Base-by-base conservation (phyloP, 176 grass and related monocot species). In the Calamus simplicifolius region DNA sequence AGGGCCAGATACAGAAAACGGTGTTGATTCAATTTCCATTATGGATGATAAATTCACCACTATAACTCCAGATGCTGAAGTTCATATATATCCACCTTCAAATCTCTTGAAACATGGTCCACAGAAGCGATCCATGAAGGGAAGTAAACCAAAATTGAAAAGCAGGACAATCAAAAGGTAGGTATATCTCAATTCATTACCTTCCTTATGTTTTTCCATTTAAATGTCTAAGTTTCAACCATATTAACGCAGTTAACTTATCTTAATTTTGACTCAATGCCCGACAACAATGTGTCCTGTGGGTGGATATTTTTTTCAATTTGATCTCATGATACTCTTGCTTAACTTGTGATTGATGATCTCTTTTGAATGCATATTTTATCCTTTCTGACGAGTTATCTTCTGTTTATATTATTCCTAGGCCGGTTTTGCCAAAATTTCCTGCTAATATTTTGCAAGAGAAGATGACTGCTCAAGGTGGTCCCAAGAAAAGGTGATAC, bases 11-110 rank as follows among this genome's bases (percentile, higher is more conserved):
- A 79, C 19, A 50, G 61, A 58, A 56, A 49, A 0, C 48, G 57
- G 57, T 19, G 48, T 51, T 30, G 66, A 69, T 56, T 25, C 78
- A 52, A 57, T 58, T 18, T 88, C 71, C 67, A 69, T 6, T 69
- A 21, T 49, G 0, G 30, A 18, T 25, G 16, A 0, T 5, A 29
- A 0, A 17, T 51, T 15, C 16, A 52, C 14, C 16, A 6, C 43
- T 48, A 19, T 21, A 25, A 18, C 13, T 49, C 5, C 49, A 66
- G 50, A 25, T 19, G 5, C 50, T 15, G 50, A 29, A 29, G 49
- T 13, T 25, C 52, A 1, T 53, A 10, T 26, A n/a, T 26, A 51
- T 66, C 5, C 19, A 29, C 4, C 25, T 52, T 52, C 49, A 53
- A 52, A 66, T 53, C 15, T 66, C 17, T 7, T 52, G 2, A 30